phyloP scores from a whole-genome alignment of 78 protist species.

The Dictyostelium brefeldianum region DNA sequence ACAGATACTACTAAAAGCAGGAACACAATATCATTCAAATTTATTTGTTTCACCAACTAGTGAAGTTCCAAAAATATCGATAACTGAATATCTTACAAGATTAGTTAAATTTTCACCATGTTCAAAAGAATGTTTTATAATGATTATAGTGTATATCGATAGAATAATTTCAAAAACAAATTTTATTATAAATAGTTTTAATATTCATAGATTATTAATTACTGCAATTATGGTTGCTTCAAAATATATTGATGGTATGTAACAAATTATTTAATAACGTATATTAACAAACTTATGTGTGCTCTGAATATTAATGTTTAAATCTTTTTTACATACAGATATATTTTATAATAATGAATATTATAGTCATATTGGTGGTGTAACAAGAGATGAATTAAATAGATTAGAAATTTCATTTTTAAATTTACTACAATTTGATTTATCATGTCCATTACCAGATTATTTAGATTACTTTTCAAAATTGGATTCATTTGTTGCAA shows the following conservation, averaged over 20 bases:
- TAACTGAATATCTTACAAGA: slow-evolving; percentile 63
- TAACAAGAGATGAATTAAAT: slow-evolving; percentile 71
- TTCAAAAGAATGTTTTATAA: slow-evolving; percentile 77
- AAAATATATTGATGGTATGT: slow-evolving; percentile 79
- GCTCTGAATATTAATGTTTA: too few species aligned
- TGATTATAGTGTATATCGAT: slow-evolving; percentile 77
- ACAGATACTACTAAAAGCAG: slow-evolving; percentile 1
- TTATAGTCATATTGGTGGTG: slow-evolving; percentile 82
- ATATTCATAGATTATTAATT: slow-evolving; percentile 80
- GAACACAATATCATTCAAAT: slow-evolving; percentile 49
- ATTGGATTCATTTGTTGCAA: slow-evolving; percentile 40
- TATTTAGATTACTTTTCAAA: slow-evolving; percentile 52
- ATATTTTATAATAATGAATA: slow-evolving; percentile 78
- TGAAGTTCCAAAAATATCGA: slow-evolving; percentile 69
- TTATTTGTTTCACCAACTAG: slow-evolving; percentile 75
- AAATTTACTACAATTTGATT: slow-evolving; percentile 65
- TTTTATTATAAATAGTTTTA: slow-evolving; percentile 57
- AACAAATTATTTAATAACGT: background rate
- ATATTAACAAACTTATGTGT: background rate
- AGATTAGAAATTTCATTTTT: slow-evolving; percentile 75
- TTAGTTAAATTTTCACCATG: slow-evolving; percentile 79
- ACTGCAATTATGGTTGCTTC: slow-evolving; percentile 77
- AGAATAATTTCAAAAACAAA: slow-evolving; percentile 44
- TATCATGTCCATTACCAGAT: slow-evolving; percentile 41
- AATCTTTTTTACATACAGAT: slow-evolving; percentile 6